Conservation (phyloP, 768 basidiomycete species). For the Multifurca ochricompacta region DNA sequence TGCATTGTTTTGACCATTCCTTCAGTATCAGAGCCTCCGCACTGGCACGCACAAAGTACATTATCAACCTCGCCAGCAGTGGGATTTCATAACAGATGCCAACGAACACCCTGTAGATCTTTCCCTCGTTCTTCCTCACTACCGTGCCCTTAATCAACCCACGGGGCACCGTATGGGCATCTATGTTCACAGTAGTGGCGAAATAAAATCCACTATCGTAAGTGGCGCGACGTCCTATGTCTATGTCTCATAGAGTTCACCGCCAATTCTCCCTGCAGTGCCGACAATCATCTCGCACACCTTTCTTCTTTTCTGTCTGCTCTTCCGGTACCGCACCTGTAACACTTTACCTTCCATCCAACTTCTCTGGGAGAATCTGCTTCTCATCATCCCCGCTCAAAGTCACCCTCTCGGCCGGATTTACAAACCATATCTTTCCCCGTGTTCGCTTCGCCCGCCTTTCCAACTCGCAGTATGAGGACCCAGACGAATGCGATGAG, state of each 20-base stretch:
- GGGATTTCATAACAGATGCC: conserved; percentile 59
- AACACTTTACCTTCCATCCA: conserved; percentile 71
- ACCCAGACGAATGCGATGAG: conserved; percentile 24
- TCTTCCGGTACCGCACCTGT: conserved; percentile 53
- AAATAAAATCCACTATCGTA: conserved; percentile 68
- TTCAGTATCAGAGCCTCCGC: neutral
- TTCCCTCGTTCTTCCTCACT: conserved; percentile 67
- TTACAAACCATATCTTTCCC: conserved; percentile 53
- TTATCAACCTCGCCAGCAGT: conserved; percentile 27
- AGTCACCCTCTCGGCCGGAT: conserved; percentile 55
- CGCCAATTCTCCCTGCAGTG: conserved; percentile 19
- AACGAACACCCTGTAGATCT: conserved; percentile 49
- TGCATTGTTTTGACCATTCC: neutral
- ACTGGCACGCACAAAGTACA: conserved; percentile 21
- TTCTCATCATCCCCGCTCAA: conserved; percentile 39
- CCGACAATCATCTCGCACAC: conserved; percentile 27
- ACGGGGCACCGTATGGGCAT: conserved; percentile 65
- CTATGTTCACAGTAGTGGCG: conserved; percentile 45
- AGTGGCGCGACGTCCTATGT: too few relatives aligned
- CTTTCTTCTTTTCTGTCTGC: conserved; percentile 45
- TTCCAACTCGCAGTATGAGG: conserved; percentile 21
- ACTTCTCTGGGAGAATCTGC: conserved; percentile 64
- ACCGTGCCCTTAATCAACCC: conserved; percentile 68
- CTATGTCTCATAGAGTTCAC: neutral
- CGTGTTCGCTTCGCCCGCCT: conserved; percentile 27